Base-by-base conservation (phyloP, 2,329 filamentous ascomycete genomes). In the Colletotrichum cordylinicola region DNA sequence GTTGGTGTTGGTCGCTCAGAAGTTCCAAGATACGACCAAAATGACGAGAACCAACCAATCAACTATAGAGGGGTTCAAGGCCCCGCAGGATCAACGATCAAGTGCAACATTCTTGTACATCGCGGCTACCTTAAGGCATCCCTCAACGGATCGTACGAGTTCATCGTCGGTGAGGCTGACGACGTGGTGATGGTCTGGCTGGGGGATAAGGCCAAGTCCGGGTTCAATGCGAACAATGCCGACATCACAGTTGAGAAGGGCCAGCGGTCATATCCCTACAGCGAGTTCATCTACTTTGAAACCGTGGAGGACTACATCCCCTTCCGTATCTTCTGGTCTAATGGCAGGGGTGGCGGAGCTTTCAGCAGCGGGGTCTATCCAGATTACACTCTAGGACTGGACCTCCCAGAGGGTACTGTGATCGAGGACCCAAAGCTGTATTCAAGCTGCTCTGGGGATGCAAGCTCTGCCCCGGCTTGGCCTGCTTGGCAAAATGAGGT, bases 281-380 rank as follows among this genome's bases (percentile, higher is more conserved):
- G 37, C 12, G 8, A 15, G 2, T 24, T 52, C 29, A 61, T 24
- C 18, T 72, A 62, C 56, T 21, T 75, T 21, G 15, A 29, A 9
- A 33, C 58, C 1, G 69, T 72, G 39, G 29, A 37, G 35, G 18
- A 52, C 13, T 52, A 52, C 56, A 61, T 75, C 31, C 68, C 73
- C 24, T 52, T 72, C 16, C 68, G 73, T 4, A 29, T 75, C n/a
- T 62, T 61, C 37, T 75, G 68, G 68, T 43, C 65, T 39, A 72
- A 72, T n/a, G 60, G 56, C 8, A 52, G 52, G 16, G 68, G 73
- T 7, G 33, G 27, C 29, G 69, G 73, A 10, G 18, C 39, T 21
- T 48, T 75, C n/a, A 18, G 37, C 9, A 6, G 33, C 4, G 13
- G 12, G 24, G n/a, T 67, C 4, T 37, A 24, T 9, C 48, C 48